phyloP scores from a whole-genome alignment of 805 yeast species.

The Saccharomycopsis sp. region DNA sequence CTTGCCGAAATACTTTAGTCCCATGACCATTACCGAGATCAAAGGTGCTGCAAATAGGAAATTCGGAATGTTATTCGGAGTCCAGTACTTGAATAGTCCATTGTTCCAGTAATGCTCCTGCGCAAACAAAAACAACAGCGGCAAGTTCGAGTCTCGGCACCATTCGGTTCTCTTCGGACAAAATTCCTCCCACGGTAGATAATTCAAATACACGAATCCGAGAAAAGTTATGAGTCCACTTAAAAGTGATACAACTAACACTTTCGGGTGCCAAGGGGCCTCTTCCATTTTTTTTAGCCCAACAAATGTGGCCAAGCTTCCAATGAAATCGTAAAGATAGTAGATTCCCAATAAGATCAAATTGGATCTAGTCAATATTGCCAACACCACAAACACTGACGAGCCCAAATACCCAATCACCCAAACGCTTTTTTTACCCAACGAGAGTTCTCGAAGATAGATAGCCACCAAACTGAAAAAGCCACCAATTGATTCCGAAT shows the following conservation, averaged over 20 bases:
- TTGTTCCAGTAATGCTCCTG: constrained; percentile 79
- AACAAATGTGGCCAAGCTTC: constrained; percentile 21
- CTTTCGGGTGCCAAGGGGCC: constrained; percentile 1
- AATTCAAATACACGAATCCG: constrained; percentile 41
- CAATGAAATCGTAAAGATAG: constrained; percentile 50
- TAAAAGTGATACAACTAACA: constrained; percentile 31
- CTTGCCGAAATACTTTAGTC: constrained; percentile 36
- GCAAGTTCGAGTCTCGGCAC: constrained; percentile 51
- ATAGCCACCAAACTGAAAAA: constrained; percentile 53
- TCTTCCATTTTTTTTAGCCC: not conserved
- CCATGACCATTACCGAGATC: constrained; percentile 32
- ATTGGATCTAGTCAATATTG: constrained; percentile 68
- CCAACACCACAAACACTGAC: constrained; percentile 48
- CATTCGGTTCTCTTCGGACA: constrained; percentile 76
- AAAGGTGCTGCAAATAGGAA: constrained; percentile 67
- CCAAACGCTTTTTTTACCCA: constrained; percentile 5
- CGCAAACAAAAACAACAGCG: constrained; percentile 61
- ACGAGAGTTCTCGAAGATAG: constrained; percentile 33
- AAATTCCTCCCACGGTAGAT: constrained; percentile 46
- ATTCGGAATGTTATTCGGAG: constrained; percentile 72
- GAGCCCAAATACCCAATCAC: constrained; percentile 28
- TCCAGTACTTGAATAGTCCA: constrained; percentile 83
- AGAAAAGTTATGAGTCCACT: constrained; percentile 52
- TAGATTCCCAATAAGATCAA: constrained; percentile 65
- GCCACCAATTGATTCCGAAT: constrained; percentile 71